phyloP scores from a whole-genome alignment of 768 basidiomycete species.

The Hericium alpestre region DNA sequence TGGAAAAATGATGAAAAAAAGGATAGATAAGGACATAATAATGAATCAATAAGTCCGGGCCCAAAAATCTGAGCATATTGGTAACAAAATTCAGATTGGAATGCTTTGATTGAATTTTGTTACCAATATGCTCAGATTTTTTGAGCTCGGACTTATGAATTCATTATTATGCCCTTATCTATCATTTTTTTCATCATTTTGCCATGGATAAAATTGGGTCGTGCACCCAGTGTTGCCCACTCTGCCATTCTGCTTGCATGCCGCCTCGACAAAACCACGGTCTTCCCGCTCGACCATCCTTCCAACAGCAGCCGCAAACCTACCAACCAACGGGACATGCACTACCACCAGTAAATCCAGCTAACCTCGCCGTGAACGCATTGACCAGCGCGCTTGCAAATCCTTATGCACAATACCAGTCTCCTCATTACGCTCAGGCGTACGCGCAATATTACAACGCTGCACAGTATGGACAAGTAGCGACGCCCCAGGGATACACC shows the following conservation, averaged over 20 bases:
- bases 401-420: conserved; percentile 19
- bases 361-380: conserved; percentile 13
- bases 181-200: no score
- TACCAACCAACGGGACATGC: background rate
- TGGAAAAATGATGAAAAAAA: no score
- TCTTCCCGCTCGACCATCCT: background rate
- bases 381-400: conserved; percentile 18
- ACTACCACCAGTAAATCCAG: background rate
- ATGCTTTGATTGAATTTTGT: no score
- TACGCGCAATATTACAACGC: conserved; percentile 13
- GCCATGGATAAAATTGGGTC: no score
- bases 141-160: no score
- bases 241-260: background rate
- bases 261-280: background rate
- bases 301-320: background rate
- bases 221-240: no score
- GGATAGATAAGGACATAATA: no score
- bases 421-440: conserved; percentile 25
- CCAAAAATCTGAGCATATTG: no score
- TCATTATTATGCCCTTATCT: no score
- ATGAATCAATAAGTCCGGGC: no score
- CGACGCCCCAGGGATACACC: conserved; percentile 24
- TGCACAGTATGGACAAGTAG: conserved; percentile 3
- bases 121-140: no score
- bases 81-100: no score